These are phyloP conservation scores for Fusarium vanettenii DNA, from an alignment of 2,329 filamentous ascomycete species.

Conservation along the genomic window DNA sequence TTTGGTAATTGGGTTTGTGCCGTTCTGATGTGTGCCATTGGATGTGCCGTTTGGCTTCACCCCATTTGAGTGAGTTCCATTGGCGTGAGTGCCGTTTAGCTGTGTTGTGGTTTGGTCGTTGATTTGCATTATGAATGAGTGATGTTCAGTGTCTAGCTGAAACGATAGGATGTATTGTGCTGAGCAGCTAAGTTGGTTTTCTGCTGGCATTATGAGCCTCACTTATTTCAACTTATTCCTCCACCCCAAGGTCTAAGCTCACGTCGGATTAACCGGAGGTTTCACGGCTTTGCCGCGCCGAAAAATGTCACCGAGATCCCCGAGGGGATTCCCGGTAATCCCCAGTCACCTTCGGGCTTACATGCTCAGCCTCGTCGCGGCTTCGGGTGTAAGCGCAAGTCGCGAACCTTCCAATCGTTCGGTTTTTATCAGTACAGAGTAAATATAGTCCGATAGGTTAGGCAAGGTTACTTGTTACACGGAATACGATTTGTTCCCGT, in stretches of 20 bases:
- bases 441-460: not conserved
- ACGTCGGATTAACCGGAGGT: not conserved
- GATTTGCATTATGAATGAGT: not conserved
- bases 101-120: not conserved
- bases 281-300: not conserved
- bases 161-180: not conserved
- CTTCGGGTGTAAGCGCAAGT: not conserved
- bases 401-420: not conserved
- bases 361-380: not conserved
- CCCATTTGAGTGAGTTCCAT: not conserved
- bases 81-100: not conserved
- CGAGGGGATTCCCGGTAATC: conserved; percentile 18
- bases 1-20: not conserved
- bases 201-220: not conserved
- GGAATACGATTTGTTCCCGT: not conserved
- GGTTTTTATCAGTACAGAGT: not conserved
- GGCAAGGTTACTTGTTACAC: not conserved
- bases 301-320: not conserved
- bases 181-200: not conserved
- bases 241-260: too few species aligned
- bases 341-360: not conserved
- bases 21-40: not conserved
- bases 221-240: not conserved
- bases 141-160: not conserved
- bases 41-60: not conserved